These are phyloP conservation scores for Daedaleopsis sinensis DNA, from an alignment of 768 basidiomycete species.

Conservation along the genomic window DNA sequence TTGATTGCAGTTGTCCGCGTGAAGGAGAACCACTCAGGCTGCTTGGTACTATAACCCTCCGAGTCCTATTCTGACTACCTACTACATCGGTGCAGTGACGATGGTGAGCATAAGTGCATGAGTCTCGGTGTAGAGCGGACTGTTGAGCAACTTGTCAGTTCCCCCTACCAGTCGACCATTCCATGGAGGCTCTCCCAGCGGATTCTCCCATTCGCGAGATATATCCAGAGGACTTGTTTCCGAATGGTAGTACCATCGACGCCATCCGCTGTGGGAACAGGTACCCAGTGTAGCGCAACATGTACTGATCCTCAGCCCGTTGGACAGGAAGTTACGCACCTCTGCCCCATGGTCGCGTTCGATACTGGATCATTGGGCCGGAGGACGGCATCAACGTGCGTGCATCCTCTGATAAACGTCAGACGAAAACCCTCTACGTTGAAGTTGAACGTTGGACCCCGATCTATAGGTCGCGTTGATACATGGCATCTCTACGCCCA, in stretches of 20 bases:
- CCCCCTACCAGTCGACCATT: slow-evolving; percentile 24
- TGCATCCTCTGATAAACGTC: background rate
- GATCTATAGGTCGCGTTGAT: slow-evolving; percentile 65
- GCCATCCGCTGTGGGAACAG: background rate
- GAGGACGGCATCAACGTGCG: slow-evolving; percentile 65
- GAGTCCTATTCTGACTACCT: too few relatives aligned
- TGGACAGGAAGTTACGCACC: slow-evolving; percentile 56
- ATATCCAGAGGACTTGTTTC: slow-evolving; percentile 37
- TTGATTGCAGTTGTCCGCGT: too few relatives aligned
- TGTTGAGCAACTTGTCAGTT: slow-evolving; percentile 11
- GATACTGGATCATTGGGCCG: slow-evolving; percentile 80
- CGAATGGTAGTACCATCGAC: slow-evolving; percentile 26
- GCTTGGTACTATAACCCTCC: too few relatives aligned
- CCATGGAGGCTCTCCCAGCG: slow-evolving; percentile 29
- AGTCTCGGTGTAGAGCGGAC: too few relatives aligned
- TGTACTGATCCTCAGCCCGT: slow-evolving; percentile 34
- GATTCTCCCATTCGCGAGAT: slow-evolving; percentile 25
- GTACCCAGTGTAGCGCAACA: background rate
- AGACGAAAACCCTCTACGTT: too few relatives aligned
- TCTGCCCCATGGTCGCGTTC: slow-evolving; percentile 60
- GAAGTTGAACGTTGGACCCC: background rate
- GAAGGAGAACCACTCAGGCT: too few relatives aligned
- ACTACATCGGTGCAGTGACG: too few relatives aligned
- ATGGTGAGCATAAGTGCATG: too few relatives aligned
- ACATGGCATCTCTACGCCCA: slow-evolving; percentile 75